Base-by-base conservation (phyloP, 2,329 filamentous ascomycete genomes). In the Xylariaceae sp. region DNA sequence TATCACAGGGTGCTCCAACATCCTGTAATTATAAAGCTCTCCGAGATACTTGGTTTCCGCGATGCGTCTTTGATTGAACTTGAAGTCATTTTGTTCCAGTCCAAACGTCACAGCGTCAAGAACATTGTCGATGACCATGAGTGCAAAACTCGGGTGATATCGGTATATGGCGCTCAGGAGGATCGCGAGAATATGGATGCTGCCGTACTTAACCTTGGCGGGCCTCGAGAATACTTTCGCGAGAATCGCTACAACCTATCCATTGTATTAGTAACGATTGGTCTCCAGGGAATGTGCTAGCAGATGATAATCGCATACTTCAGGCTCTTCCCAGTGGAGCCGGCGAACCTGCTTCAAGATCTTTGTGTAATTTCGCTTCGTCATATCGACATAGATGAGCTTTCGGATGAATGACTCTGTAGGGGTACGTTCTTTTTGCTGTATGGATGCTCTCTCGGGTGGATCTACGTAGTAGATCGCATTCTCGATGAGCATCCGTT, bases 401-500 rank as follows among this genome's bases (percentile, higher is more conserved):
- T 96, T 96, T 44, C 93, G 89, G 58, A 99, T 87, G 71, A 96
- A 99, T 23, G 96, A 82, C 65, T 99, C 94, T 71, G 95, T 90
- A 0, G 95, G 93, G 0, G 92, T 96, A 43, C 95, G 86, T 74
- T 99, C 95, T 74, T 98, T 99, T 71, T 98, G 94, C 74, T 96
- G 89, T 52, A 99, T 97, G 0, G 95, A 93, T 28, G 93, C 90
- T 59, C 95, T 87, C 71, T 96, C 89, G 0, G 95, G 96, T 12
- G 95, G 95, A 68, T 98, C 95, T 54, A 99, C 95, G 67, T 97
- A 98, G 75, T 99, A 99, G 56, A 97, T 87, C 3, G 95, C 95
- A 71, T 99, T 99, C 73, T 99, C 95, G 56, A 99, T 95, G 26
- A 98, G 85, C 93, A 99, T 98, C 34, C 93, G 89, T 75, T 99